Evolutionary conservation across 2,329 filamentous ascomycete genomes (phyloP), one percentile per base, ranked within the genome.

Genomic region (Clarireedia paspali): DNA sequence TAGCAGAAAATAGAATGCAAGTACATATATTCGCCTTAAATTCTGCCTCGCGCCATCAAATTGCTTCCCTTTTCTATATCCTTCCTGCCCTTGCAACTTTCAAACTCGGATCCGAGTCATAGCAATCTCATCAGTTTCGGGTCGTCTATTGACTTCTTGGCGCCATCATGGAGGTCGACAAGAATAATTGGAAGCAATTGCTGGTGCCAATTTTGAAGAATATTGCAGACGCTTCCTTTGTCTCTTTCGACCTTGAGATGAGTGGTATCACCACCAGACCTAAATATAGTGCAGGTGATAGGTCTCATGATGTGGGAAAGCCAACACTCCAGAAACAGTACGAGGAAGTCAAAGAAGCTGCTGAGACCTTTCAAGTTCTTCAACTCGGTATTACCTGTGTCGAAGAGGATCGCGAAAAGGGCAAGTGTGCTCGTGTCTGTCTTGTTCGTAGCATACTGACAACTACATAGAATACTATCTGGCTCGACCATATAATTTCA

Each of bases 341-440:
- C 64, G 69, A 73, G 10, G 83, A 87, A 59, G 74, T 75, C 56
- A 85, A 81, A 65, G 70, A 71, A 27, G 82, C 81, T 2, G 84
- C 84, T 3, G 77, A 84, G 59, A 77, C 75, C 40, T 87, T 83
- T 63, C 79, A 83, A 58, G 78, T 87, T 51, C 71, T 87, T 2
- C 84, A 88, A 65, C 70, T 87, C 53, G 84, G 84, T n/a, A 70
- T 88, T 56, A 87, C 84, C 0, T 79, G 83, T 63, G 81, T 81
- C n/a, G 73, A 74, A 52, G 80, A 86, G 66, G 76, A 84, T 66
- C 61, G 66, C 6, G 69, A 76, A 9, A 75, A 74, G 64, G 77
- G 78, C 72, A 69, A 70, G 60, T 20, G 23, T 48, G 23, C 15
- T 48, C 46, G 17, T 23, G n/a, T 38, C 15, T 24, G 2, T n/a